phyloP scores from a whole-genome alignment of 163 green algal genomes.

The Chlamydomonas reinhardtii region DNA sequence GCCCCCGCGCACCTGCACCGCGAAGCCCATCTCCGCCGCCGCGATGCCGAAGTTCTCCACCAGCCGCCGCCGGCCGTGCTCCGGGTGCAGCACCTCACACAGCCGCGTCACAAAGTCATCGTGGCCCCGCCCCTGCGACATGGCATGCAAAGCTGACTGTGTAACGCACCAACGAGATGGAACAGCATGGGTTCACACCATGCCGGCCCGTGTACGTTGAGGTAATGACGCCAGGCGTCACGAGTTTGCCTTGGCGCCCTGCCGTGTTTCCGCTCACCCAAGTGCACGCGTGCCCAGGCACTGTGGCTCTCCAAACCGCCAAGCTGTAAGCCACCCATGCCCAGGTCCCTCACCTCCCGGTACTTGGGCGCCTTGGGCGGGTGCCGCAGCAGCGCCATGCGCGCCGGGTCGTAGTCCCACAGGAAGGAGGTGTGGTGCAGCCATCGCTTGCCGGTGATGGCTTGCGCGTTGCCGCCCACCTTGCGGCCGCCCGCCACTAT shows the following conservation, averaged over 20 bases:
- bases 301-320: too few relatives aligned
- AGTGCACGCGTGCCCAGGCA: too few relatives aligned
- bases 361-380: constrained; percentile 87
- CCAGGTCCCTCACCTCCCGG: constrained; percentile 61
- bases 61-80: constrained; percentile 34
- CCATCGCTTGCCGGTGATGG: constrained; percentile 92
- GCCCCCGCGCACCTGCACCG: constrained; percentile 45
- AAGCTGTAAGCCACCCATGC: background rate
- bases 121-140: constrained; percentile 68
- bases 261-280: too few relatives aligned
- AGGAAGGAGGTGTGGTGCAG: constrained; percentile 99
- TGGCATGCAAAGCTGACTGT: too few relatives aligned
- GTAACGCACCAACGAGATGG: background rate
- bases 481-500: constrained; percentile 86
- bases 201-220: too few relatives aligned
- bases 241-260: too few relatives aligned
- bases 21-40: constrained; percentile 53
- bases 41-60: constrained; percentile 9
- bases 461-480: constrained; percentile 98
- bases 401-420: constrained; percentile 81
- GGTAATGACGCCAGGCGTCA: too few relatives aligned
- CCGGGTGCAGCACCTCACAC: constrained; percentile 55
- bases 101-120: constrained; percentile 77
- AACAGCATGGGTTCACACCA: too few relatives aligned
- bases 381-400: constrained; percentile 71